Conservation (phyloP, 768 basidiomycete species). For the Russula brevipes region DNA sequence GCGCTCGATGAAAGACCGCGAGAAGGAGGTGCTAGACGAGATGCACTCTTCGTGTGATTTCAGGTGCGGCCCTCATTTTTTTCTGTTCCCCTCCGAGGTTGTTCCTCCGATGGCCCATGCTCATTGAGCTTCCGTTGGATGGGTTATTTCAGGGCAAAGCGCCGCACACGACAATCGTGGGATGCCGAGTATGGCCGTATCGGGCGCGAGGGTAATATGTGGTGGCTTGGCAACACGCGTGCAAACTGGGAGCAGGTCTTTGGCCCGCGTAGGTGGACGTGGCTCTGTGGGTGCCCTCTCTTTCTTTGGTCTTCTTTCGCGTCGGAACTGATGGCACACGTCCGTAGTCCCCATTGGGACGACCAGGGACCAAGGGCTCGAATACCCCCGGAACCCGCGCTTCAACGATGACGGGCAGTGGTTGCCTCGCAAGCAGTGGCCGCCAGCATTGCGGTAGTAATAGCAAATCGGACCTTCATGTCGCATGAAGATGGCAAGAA, state of each 20-base stretch:
- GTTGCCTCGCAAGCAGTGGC: conserved; percentile 67
- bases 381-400: conserved; percentile 64
- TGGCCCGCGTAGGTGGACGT: conserved; percentile 62
- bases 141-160: conserved; percentile 43
- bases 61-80: conserved; percentile 38
- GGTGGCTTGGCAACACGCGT: conserved; percentile 66
- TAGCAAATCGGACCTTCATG: too few species aligned
- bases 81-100: neutral
- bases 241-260: conserved; percentile 79
- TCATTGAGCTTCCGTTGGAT: neutral
- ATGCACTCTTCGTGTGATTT: conserved; percentile 53
- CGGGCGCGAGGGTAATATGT: conserved; percentile 73
- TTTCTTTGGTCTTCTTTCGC: neutral
- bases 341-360: conserved; percentile 46
- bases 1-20: conserved; percentile 59
- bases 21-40: conserved; percentile 44
- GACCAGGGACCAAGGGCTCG: conserved; percentile 52
- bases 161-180: conserved; percentile 47
- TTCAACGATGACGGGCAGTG: conserved; percentile 67
- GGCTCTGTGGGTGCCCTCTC: conserved; percentile 65
- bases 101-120: neutral
- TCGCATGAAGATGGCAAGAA: neutral
- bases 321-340: neutral
- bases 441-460: conserved; percentile 49
- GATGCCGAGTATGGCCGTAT: conserved; percentile 78